Base-by-base conservation (phyloP, 2,329 filamentous ascomycete species). In the Pyrenochaeta sp. region DNA sequence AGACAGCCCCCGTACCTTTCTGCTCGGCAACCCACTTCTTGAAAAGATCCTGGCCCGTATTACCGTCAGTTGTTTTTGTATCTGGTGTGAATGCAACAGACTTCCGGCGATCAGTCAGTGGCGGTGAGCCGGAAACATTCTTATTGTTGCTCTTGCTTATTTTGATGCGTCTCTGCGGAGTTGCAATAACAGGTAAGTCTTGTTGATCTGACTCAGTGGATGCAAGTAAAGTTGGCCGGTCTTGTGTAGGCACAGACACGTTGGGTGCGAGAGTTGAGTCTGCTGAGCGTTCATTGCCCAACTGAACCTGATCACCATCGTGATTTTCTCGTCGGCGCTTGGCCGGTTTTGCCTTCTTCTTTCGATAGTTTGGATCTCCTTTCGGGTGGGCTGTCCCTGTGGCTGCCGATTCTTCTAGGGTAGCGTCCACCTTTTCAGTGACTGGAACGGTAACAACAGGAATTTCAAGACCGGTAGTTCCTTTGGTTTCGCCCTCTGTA, bases 31-130 rank as follows among this genome's bases (percentile, higher is more conserved):
- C 75, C 82, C 82, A 85, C 51, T 79, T 74, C 56, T 81, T 80
- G 73, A 83, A 84, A 32, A 83, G 72, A 42, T 80, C 76, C 52
- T 81, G 79, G 43, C 79, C 79, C 49, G 79, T 84, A 54, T 82
- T 79, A 17, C 82, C 84, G 69, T 88, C 85, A 40, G 81, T 73
- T 6, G 72, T 75, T 67, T 89, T 88, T 2, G 85, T 87, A 45
- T 87, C 86, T 7, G 83, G 79, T 1, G 86, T 84, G 68, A 90
- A 90, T 1, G 85, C 83, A 7, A 90, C 87, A 3, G 84, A 86
- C 69, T 89, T 88, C 57, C 77, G 77, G 33, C 68, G 68, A 32
- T 68, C 67, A 11, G 61, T 58, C 21, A 51, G 52, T 27, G 71
- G 58, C 9, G 72, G 69, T 44, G 70, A 69, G 23, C 56, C 64